A percentile compares a stretch with the other conserved stretches of the same genome.
phyloP scores from a whole-genome alignment of 805 yeast genomes.

The Ogataea pini region DNA sequence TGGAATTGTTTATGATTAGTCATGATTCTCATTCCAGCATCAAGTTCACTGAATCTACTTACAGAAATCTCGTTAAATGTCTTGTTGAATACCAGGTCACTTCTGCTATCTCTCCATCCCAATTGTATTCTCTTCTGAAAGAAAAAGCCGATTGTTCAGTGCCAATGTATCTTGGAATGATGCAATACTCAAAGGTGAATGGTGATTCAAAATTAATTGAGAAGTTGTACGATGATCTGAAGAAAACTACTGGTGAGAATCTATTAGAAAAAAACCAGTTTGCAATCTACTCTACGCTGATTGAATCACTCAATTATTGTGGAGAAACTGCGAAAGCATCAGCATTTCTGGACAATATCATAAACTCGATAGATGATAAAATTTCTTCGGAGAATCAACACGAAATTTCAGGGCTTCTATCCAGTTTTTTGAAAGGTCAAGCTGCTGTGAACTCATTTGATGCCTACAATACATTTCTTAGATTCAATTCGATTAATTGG shows the following conservation, averaged over 20 bases:
- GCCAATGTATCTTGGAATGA: conserved; percentile 40
- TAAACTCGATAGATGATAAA: conserved; percentile 32
- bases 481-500: conserved; percentile 33
- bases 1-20: conserved; percentile 43
- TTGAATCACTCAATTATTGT: conserved; percentile 53
- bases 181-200: conserved; percentile 41
- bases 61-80: conserved; percentile 28
- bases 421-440: conserved; percentile 32
- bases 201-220: conserved; percentile 42
- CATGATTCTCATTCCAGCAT: conserved; percentile 22
- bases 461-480: conserved; percentile 29
- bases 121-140: conserved; percentile 21
- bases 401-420: conserved; percentile 25
- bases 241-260: conserved; percentile 9
- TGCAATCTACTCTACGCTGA: conserved; percentile 50
- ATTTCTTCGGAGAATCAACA: conserved; percentile 9
- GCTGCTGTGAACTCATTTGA: conserved; percentile 26
- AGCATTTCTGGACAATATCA: conserved; percentile 54
- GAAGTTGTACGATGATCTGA: conserved; percentile 37
- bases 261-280: conserved; percentile 38
- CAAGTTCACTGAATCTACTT: conserved; percentile 21
- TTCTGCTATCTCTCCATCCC: conserved; percentile 17
- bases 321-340: conserved; percentile 54
- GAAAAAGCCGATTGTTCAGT: conserved; percentile 15
- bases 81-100: conserved; percentile 29